Conservation (phyloP, 2,329 filamentous ascomycete genomes). For the Cordyceps tenuipes region DNA sequence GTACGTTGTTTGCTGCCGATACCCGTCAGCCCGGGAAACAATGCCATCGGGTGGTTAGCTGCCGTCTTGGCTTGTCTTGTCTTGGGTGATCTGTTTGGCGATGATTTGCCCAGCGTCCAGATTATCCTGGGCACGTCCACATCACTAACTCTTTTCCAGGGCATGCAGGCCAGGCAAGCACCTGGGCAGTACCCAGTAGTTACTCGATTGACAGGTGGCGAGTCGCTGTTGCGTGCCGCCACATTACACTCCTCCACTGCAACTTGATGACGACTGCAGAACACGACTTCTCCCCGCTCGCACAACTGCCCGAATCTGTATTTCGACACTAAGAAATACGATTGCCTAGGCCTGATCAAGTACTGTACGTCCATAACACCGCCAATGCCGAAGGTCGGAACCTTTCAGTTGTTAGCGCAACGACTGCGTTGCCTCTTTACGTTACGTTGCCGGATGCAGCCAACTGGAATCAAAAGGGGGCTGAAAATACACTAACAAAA, state of each 20-base stretch:
- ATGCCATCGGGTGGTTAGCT: background rate
- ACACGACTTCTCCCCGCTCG: no score
- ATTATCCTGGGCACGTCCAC: background rate
- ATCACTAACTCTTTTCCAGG: background rate
- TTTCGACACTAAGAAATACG: background rate
- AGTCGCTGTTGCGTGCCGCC: no score
- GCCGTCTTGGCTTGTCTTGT: background rate
- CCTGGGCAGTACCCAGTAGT: no score
- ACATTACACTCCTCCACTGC: no score
- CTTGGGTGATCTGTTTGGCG: constrained; percentile 1
- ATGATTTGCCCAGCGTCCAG: background rate
- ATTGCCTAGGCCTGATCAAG: background rate
- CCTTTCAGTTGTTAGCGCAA: background rate
- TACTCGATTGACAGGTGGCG: no score
- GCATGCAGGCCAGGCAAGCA: background rate
- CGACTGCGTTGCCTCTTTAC: background rate
- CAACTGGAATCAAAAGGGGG: background rate
- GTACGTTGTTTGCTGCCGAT: background rate
- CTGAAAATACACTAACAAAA: background rate
- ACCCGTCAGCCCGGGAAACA: background rate
- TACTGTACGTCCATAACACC: background rate
- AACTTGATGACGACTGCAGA: no score
- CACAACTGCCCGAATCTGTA: background rate
- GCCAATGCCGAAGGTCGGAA: background rate
- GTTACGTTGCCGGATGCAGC: background rate